A percentile compares a stretch with the other conserved stretches of the same genome.
These are phyloP conservation scores for Phytophthora fragariaefolia DNA, from an alignment of 352 stramenopile genomes.

Conservation along the genomic window DNA sequence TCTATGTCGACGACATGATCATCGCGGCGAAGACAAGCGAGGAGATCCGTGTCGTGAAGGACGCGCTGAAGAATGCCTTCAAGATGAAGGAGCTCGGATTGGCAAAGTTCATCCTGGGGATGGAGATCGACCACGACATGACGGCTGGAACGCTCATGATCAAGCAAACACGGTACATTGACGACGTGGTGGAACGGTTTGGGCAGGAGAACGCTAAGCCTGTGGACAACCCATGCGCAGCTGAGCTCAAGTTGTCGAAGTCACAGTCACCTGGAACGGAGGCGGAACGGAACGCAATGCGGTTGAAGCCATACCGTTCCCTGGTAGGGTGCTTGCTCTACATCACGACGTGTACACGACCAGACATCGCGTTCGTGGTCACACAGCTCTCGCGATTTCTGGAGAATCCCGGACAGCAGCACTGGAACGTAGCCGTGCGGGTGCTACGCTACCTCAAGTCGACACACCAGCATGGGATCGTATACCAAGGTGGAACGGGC, in stretches of 20 bases:
- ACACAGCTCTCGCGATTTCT: conserved; percentile 8
- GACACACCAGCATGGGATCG: conserved; percentile 1
- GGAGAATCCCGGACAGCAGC: conserved; percentile 6
- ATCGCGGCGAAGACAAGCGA: too few species aligned
- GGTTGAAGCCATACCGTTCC: conserved; percentile 10
- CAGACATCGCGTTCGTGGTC: conserved; percentile 16
- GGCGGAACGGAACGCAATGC: conserved; percentile 2
- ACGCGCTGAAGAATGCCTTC: conserved; percentile 9
- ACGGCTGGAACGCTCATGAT: conserved; percentile 31
- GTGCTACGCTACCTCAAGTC: conserved; percentile 16
- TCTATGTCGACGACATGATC: too few species aligned
- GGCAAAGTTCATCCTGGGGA: conserved; percentile 26
- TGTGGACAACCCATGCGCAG: conserved; percentile 13
- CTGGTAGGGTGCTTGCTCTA: conserved; percentile 20
- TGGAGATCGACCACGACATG: too few species aligned
- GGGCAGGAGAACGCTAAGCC: conserved; percentile 18
- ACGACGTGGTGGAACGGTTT: conserved; percentile 21
- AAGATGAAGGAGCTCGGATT: conserved; percentile 29
- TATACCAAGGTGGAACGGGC: conserved; percentile 6
- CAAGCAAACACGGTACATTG: conserved; percentile 31
- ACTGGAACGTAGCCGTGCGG: conserved; percentile 6
- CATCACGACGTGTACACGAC: conserved; percentile 15
- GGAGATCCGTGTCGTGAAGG: conserved; percentile 23
- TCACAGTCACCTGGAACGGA: conserved; percentile 9
- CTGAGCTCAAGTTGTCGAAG: neutral